Evolutionary conservation across 2,329 filamentous ascomycete genomes (phyloP).

Genomic region (Drechslerella stenobrocha): DNA sequence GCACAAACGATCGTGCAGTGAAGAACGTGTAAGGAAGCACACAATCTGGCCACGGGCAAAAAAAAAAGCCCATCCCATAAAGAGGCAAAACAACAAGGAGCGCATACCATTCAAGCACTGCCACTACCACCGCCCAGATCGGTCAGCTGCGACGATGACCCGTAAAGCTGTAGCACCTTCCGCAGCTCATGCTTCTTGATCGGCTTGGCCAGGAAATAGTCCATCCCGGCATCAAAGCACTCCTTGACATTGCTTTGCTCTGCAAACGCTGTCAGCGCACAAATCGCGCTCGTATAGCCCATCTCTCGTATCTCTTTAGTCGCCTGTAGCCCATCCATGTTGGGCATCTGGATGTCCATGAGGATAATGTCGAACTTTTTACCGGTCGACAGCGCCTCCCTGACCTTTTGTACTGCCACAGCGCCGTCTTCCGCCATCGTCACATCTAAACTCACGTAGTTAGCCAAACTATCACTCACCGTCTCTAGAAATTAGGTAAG

Average conservation of each 20-base stretch:
- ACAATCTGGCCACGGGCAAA: too few relatives aligned
- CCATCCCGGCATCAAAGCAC: conserved; percentile 86
- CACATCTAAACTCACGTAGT: conserved; percentile 64
- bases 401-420: conserved; percentile 83
- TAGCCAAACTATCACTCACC: too few relatives aligned
- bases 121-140: conserved; percentile 2
- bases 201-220: conserved; percentile 77
- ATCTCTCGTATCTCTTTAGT: conserved; percentile 81
- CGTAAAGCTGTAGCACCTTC: conserved; percentile 50
- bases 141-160: conserved; percentile 32
- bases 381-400: conserved; percentile 73
- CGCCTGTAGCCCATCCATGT: conserved; percentile 83
- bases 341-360: conserved; percentile 96
- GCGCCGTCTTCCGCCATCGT: conserved; percentile 84
- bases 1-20: too few relatives aligned
- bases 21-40: too few relatives aligned
- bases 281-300: conserved; percentile 84
- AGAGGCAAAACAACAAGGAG: too few relatives aligned
- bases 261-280: conserved; percentile 85
- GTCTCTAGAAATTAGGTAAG: too few relatives aligned
- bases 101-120: not conserved
- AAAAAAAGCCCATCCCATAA: too few relatives aligned
- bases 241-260: conserved; percentile 87
- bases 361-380: conserved; percentile 83
- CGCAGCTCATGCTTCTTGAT: conserved; percentile 51